Conservation (phyloP, 2,329 filamentous ascomycete genomes). For the Aureobasidium subglaciale region DNA sequence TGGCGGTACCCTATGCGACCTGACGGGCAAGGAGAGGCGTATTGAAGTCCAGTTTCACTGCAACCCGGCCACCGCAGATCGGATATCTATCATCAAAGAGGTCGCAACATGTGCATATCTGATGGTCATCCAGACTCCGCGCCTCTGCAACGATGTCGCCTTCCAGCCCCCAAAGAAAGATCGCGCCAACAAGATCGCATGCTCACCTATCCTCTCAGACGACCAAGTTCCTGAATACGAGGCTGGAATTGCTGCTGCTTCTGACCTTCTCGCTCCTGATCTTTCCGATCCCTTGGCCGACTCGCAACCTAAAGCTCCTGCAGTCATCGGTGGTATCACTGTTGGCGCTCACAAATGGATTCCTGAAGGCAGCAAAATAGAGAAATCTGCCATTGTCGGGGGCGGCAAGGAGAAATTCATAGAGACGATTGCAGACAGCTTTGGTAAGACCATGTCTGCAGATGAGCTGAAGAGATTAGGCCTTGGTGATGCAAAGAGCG, state of each 20-base stretch:
- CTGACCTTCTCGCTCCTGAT: neutral
- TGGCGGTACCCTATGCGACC: slow-evolving; percentile 75
- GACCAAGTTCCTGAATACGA: slow-evolving; percentile 38
- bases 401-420: slow-evolving; percentile 49
- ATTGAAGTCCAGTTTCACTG: slow-evolving; percentile 82
- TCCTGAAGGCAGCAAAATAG: slow-evolving; percentile 48
- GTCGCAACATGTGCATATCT: slow-evolving; percentile 84
- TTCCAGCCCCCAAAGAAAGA: slow-evolving; percentile 77
- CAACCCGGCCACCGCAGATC: slow-evolving; percentile 65
- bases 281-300: slow-evolving; percentile 14
- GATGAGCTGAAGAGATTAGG: slow-evolving; percentile 51
- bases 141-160: slow-evolving; percentile 78
- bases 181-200: slow-evolving; percentile 68
- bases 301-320: slow-evolving; percentile 23
- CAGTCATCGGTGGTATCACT: slow-evolving; percentile 50
- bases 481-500: slow-evolving; percentile 59
- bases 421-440: slow-evolving; percentile 48
- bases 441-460: slow-evolving; percentile 38
- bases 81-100: slow-evolving; percentile 90
- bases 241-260: slow-evolving; percentile 21
- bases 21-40: slow-evolving; percentile 72
- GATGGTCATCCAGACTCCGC: slow-evolving; percentile 86
- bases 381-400: slow-evolving; percentile 44
- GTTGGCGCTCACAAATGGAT: slow-evolving; percentile 52
- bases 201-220: slow-evolving; percentile 60